These are phyloP conservation scores for Chlorella sp. DNA, from an alignment of 139 green algal genomes.

Conservation along the genomic window DNA sequence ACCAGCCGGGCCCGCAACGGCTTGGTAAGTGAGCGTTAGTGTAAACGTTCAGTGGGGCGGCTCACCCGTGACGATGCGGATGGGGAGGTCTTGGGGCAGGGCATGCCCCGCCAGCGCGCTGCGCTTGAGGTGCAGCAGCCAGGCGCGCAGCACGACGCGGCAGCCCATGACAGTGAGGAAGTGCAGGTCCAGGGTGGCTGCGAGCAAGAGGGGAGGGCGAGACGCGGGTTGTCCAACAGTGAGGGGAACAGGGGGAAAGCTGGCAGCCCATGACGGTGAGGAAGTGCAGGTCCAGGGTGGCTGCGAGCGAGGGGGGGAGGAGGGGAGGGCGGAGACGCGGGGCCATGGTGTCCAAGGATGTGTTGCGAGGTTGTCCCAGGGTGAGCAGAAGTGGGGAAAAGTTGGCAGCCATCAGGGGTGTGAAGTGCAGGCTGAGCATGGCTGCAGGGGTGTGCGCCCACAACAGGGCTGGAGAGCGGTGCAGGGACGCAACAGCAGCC, in stretches of 20 bases:
- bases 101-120: neutral
- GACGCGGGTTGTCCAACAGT: too few species aligned
- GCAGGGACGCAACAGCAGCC: neutral
- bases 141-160: slow-evolving; percentile 33
- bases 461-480: neutral
- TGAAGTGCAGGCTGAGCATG: slow-evolving; percentile 17
- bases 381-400: neutral
- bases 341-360: neutral
- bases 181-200: slow-evolving; percentile 44
- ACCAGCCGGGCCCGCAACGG: too few species aligned
- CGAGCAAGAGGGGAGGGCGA: neutral
- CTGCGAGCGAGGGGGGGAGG: neutral
- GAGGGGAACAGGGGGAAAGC: neutral
- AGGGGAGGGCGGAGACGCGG: neutral
- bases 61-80: slow-evolving; percentile 35
- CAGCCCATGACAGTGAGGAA: slow-evolving; percentile 17
- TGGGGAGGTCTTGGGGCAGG: neutral
- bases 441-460: neutral
- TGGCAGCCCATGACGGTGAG: slow-evolving; percentile 11
- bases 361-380: too few species aligned
- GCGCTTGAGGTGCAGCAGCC: slow-evolving; percentile 38
- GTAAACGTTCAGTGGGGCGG: too few species aligned
- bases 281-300: slow-evolving; percentile 39
- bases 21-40: too few species aligned
- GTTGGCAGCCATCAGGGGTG: neutral